Conservation (phyloP, 306 rosid genomes). For the Elaeagnus macrophylla region DNA sequence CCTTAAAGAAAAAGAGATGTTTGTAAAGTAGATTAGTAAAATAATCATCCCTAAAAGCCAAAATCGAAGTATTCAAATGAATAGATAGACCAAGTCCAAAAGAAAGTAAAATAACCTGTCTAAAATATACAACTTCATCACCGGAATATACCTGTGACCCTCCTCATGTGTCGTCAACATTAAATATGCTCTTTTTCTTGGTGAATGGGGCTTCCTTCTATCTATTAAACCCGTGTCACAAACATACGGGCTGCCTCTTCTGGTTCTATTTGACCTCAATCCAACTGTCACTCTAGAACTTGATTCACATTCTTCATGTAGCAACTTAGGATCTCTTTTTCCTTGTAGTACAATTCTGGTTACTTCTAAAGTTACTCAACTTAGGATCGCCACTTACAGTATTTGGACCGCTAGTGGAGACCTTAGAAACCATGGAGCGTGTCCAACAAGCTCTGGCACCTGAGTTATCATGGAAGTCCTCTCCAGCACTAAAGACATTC, state of each 20-base stretch:
- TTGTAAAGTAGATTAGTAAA: constrained; percentile 16
- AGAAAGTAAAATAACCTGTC: constrained; percentile 58
- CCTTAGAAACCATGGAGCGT: constrained; percentile 43
- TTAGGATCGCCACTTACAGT: constrained; percentile 29
- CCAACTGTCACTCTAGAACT: constrained; percentile 70
- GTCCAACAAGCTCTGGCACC: constrained; percentile 34
- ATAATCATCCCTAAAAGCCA: constrained; percentile 2
- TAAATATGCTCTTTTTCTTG: constrained; percentile 70
- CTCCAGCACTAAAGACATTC: constrained; percentile 30
- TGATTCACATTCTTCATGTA: constrained; percentile 61
- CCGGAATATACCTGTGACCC: constrained; percentile 94
- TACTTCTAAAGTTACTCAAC: constrained; percentile 33
- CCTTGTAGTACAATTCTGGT: constrained; percentile 31
- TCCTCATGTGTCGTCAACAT: constrained; percentile 73
- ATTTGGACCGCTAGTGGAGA: constrained; percentile 29
- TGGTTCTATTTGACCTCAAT: constrained; percentile 74
- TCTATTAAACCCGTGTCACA: constrained; percentile 50
- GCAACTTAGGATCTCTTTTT: too few relatives aligned
- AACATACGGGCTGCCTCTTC: constrained; percentile 46
- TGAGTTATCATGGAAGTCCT: constrained; percentile 34
- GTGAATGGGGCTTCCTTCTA: constrained; percentile 41
- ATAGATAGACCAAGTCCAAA: constrained; percentile 6
- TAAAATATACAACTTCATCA: constrained; percentile 85
- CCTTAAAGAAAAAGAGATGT: constrained; percentile 40
- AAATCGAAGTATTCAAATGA: not conserved